A percentile compares a stretch with the other conserved stretches of the same genome.
Evolutionary conservation across 805 yeast genomes (phyloP).

Genomic region (Sugiyamaella smithiae): DNA sequence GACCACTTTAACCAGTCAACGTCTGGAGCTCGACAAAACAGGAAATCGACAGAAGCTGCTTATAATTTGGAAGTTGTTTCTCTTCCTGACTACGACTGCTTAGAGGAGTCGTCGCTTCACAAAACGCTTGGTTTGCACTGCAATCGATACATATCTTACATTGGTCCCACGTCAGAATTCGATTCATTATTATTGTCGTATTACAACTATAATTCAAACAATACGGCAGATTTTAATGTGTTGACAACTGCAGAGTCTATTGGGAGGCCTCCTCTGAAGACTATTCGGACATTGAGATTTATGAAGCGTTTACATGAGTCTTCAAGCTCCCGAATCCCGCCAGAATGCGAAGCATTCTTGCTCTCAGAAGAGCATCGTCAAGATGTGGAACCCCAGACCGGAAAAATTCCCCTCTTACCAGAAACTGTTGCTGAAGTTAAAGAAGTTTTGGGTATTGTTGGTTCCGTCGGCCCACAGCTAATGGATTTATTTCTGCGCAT

Average conservation of each 20-base stretch:
- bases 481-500: constrained; percentile 27
- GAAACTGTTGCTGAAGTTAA: constrained; percentile 26
- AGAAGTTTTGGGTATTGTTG: constrained; percentile 25
- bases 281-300: constrained; percentile 12
- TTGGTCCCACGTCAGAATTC: constrained; percentile 29
- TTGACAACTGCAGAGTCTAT: constrained; percentile 9
- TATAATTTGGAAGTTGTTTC: constrained; percentile 14
- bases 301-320: background rate
- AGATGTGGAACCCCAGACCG: constrained; percentile 19
- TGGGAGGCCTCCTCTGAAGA: background rate
- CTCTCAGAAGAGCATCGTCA: constrained; percentile 26
- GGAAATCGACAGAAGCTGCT: background rate
- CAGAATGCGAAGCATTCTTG: constrained; percentile 23
- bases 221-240: constrained; percentile 20
- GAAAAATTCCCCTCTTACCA: constrained; percentile 26
- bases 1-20: background rate
- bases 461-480: constrained; percentile 24
- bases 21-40: background rate
- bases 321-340: background rate
- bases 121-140: constrained; percentile 29
- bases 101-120: constrained; percentile 26
- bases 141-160: constrained; percentile 28
- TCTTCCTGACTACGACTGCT: constrained; percentile 29
- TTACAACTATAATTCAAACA: constrained; percentile 24
- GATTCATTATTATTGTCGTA: constrained; percentile 27